Evolutionary conservation across 192 early-diverging fungal genomes (phyloP).

Genomic region (Dimargaris xerosporica): DNA sequence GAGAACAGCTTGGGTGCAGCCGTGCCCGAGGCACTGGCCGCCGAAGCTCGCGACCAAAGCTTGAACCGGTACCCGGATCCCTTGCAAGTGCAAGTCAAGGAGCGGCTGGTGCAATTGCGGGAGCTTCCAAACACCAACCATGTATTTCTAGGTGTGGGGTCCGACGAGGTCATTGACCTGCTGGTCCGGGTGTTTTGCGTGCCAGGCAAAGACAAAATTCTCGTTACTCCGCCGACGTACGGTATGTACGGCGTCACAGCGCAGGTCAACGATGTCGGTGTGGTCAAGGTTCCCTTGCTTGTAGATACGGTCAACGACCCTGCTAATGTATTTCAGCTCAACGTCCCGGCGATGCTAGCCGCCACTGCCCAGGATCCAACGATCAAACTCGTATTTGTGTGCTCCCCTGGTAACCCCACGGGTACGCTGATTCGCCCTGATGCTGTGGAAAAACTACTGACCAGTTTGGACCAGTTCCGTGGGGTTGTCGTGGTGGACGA

Average conservation of each 20-base stretch:
- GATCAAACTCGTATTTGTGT: conserved; percentile 88
- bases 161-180: conserved; percentile 91
- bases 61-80: conserved; percentile 97
- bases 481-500: conserved; percentile 97
- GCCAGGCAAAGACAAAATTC: conserved; percentile 79
- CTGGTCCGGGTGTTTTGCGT: conserved; percentile 74
- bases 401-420: conserved; percentile 98
- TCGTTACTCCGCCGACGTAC: conserved; percentile 96
- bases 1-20: conserved; percentile 86
- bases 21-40: conserved; percentile 23
- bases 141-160: conserved; percentile 92
- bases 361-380: conserved; percentile 47
- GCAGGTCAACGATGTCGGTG: conserved; percentile 83
- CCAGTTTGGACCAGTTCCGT: conserved; percentile 41
- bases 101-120: conserved; percentile 53
- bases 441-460: conserved; percentile 50
- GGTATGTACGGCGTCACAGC: conserved; percentile 96
- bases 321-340: conserved; percentile 32
- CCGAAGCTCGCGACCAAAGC: conserved; percentile 21
- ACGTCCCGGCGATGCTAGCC: conserved; percentile 24
- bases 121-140: conserved; percentile 44
- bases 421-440: conserved; percentile 59
- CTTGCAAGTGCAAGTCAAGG: conserved; percentile 70
- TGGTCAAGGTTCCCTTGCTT: conserved; percentile 72
- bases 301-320: conserved; percentile 49